Conservation (phyloP, 495 filamentous ascomycete genomes). For the Talaromyces liani region DNA sequence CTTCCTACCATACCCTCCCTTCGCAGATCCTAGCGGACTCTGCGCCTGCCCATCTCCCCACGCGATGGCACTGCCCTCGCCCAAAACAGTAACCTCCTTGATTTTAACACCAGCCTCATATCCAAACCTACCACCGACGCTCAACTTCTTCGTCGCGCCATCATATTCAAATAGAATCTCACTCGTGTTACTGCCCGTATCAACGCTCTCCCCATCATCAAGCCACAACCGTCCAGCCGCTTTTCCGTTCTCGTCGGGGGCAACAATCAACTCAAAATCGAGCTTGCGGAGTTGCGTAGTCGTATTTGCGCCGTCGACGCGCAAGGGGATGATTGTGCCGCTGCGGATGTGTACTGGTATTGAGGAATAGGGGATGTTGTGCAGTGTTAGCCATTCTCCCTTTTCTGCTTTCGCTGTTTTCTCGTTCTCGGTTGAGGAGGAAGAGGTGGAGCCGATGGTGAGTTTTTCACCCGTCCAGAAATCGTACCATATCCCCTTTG, state of each 20-base stretch:
- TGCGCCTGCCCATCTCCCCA: neutral
- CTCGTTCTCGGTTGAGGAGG: constrained; percentile 24
- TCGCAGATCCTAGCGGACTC: neutral
- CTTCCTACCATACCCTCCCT: neutral
- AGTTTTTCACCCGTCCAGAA: constrained; percentile 54
- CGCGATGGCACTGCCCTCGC: neutral
- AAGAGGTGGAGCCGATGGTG: constrained; percentile 19
- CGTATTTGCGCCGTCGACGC: constrained; percentile 56
- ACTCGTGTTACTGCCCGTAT: constrained; percentile 29
- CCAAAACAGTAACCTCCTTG: neutral
- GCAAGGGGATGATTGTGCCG: constrained; percentile 60
- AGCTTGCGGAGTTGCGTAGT: constrained; percentile 61
- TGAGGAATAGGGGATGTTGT: constrained; percentile 48
- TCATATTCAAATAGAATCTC: constrained; percentile 45
- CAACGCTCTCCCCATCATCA: constrained; percentile 53
- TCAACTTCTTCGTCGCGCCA: neutral
- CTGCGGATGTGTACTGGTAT: constrained; percentile 71
- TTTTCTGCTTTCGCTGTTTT: constrained; percentile 14
- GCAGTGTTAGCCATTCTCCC: constrained; percentile 44
- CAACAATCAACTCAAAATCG: constrained; percentile 63
- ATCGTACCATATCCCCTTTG: constrained; percentile 71
- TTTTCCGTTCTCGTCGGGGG: constrained; percentile 45
- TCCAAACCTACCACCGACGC: constrained; percentile 1
- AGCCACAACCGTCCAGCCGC: constrained; percentile 50
- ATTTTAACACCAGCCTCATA: constrained; percentile 1